These are phyloP conservation scores for Fraxinus cuspidata DNA, from an alignment of 257 asterid genomes.

Conservation along the genomic window DNA sequence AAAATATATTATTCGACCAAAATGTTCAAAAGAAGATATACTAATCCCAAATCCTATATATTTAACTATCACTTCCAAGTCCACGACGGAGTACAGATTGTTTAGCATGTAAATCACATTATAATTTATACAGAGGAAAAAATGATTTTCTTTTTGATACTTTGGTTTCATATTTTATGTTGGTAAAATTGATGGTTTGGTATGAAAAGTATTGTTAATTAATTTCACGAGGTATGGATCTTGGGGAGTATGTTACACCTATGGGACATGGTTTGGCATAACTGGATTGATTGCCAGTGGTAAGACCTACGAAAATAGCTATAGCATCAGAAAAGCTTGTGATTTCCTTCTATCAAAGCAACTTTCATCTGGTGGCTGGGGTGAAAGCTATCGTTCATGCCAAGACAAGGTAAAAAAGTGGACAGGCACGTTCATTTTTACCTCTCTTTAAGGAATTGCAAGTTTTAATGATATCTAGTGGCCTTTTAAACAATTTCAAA, in stretches of 20 bases:
- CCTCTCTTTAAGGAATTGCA: not conserved
- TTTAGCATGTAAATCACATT: not conserved
- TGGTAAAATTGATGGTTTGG: not conserved
- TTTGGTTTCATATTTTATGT: not conserved
- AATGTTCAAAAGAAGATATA: not conserved
- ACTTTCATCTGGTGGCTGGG: slow-evolving; percentile 78
- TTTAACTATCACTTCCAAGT: not conserved
- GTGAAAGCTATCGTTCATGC: slow-evolving; percentile 71
- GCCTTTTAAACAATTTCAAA: not conserved
- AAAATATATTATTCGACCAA: not conserved
- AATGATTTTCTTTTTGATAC: not conserved
- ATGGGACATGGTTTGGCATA: slow-evolving; percentile 77
- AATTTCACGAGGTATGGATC: slow-evolving; percentile 59
- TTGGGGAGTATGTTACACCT: slow-evolving; percentile 81
- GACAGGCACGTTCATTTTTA: not conserved
- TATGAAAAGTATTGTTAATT: not conserved
- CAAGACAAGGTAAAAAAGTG: slow-evolving; percentile 49
- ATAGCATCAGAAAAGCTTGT: slow-evolving; percentile 56
- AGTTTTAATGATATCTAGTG: not conserved
- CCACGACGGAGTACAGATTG: not conserved
- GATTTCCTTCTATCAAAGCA: slow-evolving; percentile 67
- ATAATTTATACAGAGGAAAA: not conserved
- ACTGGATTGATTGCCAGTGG: slow-evolving; percentile 56
- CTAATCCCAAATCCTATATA: not conserved
- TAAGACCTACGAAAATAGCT: slow-evolving; percentile 45